These are phyloP conservation scores for Yarrowia sp. DNA, from an alignment of 805 yeast genomes.

Conservation along the genomic window DNA sequence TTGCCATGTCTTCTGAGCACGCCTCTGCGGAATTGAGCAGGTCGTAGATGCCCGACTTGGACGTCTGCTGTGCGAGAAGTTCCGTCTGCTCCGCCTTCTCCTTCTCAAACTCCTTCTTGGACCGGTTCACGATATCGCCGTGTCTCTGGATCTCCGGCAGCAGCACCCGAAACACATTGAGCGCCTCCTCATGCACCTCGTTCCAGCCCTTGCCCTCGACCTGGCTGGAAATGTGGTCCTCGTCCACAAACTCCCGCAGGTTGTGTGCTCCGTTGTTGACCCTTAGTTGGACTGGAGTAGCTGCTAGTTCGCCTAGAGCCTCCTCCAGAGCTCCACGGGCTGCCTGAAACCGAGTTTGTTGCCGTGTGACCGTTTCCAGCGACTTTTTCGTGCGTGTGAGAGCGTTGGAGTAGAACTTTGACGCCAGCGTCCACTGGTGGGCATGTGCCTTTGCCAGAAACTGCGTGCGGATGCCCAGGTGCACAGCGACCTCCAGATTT, in stretches of 20 bases:
- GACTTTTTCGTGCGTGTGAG: slow-evolving; percentile 10
- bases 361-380: slow-evolving; percentile 11
- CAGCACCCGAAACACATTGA: neutral
- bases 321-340: slow-evolving; percentile 12
- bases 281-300: slow-evolving; percentile 1
- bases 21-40: slow-evolving; percentile 5
- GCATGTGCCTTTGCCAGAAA: slow-evolving; percentile 18
- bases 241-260: slow-evolving; percentile 17
- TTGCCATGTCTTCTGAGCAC: slow-evolving; percentile 12
- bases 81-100: neutral
- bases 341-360: slow-evolving; percentile 13
- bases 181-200: slow-evolving; percentile 4
- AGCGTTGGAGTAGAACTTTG: slow-evolving; percentile 8
- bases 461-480: neutral
- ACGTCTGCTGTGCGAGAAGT: neutral
- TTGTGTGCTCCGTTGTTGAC: slow-evolving; percentile 3
- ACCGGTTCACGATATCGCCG: neutral
- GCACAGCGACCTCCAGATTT: slow-evolving; percentile 5
- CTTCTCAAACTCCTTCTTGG: slow-evolving; percentile 1
- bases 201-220: neutral
- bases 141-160: slow-evolving; percentile 6
- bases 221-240: neutral
- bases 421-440: slow-evolving; percentile 10
- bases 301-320: slow-evolving; percentile 21
- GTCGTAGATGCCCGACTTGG: neutral